phyloP scores from a whole-genome alignment of 768 basidiomycete genomes.

The Glaciozyma antarctica region DNA sequence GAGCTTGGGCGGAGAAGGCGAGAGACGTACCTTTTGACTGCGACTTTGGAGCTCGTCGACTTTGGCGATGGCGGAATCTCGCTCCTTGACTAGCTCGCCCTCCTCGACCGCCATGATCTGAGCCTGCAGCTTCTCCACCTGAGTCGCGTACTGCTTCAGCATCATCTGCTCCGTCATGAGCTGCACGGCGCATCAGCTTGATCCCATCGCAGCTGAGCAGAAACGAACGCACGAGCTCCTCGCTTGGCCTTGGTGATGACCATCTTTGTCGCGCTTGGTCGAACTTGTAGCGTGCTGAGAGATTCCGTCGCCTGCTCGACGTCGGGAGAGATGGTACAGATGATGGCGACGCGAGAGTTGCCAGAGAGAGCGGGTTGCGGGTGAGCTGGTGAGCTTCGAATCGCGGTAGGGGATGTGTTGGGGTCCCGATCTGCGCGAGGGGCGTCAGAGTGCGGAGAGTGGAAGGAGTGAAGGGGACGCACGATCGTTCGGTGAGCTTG shows the following conservation, averaged over 20 bases:
- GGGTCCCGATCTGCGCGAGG: neutral
- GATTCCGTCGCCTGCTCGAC: conserved; percentile 67
- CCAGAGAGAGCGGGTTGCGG: conserved; percentile 92
- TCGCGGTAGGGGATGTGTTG: conserved; percentile 93
- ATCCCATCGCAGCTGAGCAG: neutral
- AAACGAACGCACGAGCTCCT: conserved; percentile 41
- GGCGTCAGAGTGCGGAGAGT: neutral
- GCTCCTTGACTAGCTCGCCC: conserved; percentile 37
- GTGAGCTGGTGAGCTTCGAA: conserved; percentile 66
- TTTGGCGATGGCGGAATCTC: conserved; percentile 20
- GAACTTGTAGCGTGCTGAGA: conserved; percentile 77
- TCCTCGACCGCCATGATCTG: conserved; percentile 55
- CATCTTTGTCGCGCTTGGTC: conserved; percentile 81
- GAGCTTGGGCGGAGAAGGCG: neutral
- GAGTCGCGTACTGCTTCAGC: conserved; percentile 85
- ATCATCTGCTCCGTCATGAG: conserved; percentile 86
- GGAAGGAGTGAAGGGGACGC: conserved; percentile 40
- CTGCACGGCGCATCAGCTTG: conserved; percentile 35
- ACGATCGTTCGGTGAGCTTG: conserved; percentile 70
- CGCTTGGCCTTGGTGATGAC: conserved; percentile 49
- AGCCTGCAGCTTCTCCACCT: conserved; percentile 78
- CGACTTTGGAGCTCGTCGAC: conserved; percentile 39
- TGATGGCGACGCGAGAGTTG: conserved; percentile 88
- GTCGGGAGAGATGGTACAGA: conserved; percentile 91
- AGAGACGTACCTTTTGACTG: conserved; percentile 5